Evolutionary conservation across 2,329 filamentous ascomycete species (phyloP).

Genomic region (Penicillium hordei): DNA sequence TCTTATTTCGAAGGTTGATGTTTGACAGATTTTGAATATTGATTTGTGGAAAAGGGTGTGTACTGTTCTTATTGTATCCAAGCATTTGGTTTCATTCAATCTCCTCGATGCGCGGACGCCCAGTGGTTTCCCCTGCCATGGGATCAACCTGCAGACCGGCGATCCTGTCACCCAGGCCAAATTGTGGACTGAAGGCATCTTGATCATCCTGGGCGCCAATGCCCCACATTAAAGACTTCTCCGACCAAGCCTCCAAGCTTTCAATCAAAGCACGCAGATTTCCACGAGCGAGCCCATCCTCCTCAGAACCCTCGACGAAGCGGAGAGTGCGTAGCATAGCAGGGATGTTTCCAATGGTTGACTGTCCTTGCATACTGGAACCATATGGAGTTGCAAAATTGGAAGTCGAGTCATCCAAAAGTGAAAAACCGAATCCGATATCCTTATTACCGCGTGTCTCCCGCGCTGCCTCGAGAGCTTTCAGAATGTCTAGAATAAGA

Average conservation of each 20-base stretch:
- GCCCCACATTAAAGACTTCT: slow-evolving; percentile 44
- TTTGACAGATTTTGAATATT: neutral
- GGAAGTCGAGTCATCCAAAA: slow-evolving; percentile 23
- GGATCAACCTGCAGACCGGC: slow-evolving; percentile 42
- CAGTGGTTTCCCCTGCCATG: slow-evolving; percentile 23
- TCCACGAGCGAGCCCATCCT: slow-evolving; percentile 41
- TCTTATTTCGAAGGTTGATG: neutral
- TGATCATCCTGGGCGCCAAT: slow-evolving; percentile 29
- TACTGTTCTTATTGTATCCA: neutral
- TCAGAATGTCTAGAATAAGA: slow-evolving; percentile 43
- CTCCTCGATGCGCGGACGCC: slow-evolving; percentile 42
- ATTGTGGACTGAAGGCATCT: slow-evolving; percentile 18
- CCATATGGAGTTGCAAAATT: neutral
- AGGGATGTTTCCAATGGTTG: slow-evolving; percentile 41
- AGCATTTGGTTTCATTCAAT: slow-evolving; percentile 35
- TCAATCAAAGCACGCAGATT: slow-evolving; percentile 43
- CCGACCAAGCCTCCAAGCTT: slow-evolving; percentile 45
- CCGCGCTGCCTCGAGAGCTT: slow-evolving; percentile 38
- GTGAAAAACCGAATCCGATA: slow-evolving; percentile 44
- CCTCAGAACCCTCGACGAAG: slow-evolving; percentile 41
- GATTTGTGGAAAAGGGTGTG: too few species aligned
- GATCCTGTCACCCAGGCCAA: slow-evolving; percentile 40
- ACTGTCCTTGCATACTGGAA: slow-evolving; percentile 10
- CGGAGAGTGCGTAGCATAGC: slow-evolving; percentile 38
- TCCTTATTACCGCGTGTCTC: slow-evolving; percentile 31